phyloP scores from a whole-genome alignment of 2,329 filamentous ascomycete species.

The Exophiala mesophila region DNA sequence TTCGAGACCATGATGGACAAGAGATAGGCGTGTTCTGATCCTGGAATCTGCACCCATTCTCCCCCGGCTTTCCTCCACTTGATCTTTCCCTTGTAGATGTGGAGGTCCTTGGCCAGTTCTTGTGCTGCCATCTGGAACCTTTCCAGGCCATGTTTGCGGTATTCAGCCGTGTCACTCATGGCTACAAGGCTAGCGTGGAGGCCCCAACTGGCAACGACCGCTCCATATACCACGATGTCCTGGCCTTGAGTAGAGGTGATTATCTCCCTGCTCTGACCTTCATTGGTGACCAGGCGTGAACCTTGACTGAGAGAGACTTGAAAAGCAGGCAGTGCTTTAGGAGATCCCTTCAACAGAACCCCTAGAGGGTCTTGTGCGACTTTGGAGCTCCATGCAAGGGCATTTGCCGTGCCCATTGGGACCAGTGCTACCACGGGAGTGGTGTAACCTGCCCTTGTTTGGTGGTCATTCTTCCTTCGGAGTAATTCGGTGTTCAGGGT shows the following conservation, averaged over 20 bases:
- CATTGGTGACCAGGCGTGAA: constrained; percentile 42
- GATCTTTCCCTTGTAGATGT: constrained; percentile 51
- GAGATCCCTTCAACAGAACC: constrained; percentile 52
- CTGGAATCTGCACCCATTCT: constrained; percentile 26
- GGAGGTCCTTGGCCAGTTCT: constrained; percentile 47
- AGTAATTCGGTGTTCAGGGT: constrained; percentile 40
- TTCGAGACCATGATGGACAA: constrained; percentile 73
- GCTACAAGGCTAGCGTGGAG: constrained; percentile 85
- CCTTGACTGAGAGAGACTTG: constrained; percentile 53
- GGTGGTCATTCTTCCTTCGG: constrained; percentile 23
- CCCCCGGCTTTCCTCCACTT: constrained; percentile 17
- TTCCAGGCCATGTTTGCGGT: constrained; percentile 69
- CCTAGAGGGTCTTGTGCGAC: constrained; percentile 23
- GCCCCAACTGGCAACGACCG: constrained; percentile 84
- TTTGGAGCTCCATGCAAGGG: constrained; percentile 30
- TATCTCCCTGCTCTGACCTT: constrained; percentile 40
- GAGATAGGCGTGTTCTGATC: constrained; percentile 64
- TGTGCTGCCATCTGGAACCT: constrained; percentile 81
- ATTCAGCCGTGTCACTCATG: constrained; percentile 80
- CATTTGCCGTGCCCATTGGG: constrained; percentile 49
- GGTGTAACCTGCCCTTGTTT: constrained; percentile 28
- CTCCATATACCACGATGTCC: constrained; percentile 52
- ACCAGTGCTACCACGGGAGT: constrained; percentile 55
- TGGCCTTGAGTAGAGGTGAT: constrained; percentile 11
- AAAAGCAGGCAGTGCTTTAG: constrained; percentile 58